These are phyloP conservation scores for Salix exigua DNA, from an alignment of 345 rosid genomes.

Conservation along the genomic window DNA sequence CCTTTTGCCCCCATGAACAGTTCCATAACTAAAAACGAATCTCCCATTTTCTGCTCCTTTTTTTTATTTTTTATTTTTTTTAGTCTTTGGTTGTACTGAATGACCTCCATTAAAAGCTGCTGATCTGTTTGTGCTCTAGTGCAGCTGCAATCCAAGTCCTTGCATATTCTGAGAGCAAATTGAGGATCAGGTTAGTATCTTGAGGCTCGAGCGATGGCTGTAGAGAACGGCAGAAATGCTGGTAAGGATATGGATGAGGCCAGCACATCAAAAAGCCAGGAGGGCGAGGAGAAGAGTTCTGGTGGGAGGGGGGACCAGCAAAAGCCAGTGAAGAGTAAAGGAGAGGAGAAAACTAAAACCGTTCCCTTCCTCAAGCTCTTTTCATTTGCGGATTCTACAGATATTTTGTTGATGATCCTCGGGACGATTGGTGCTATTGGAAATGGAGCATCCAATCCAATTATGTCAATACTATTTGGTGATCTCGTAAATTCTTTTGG, in stretches of 20 bases:
- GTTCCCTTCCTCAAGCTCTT: conserved; percentile 77
- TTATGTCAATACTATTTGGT: conserved; percentile 79
- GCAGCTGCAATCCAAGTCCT: not conserved
- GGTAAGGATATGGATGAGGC: conserved; percentile 27
- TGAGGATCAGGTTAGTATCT: not conserved
- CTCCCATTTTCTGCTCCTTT: not conserved
- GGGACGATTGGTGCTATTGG: conserved; percentile 71
- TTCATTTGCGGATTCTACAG: conserved; percentile 65
- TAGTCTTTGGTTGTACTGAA: not conserved
- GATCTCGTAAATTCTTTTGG: conserved; percentile 61
- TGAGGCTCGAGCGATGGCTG: conserved; percentile 24
- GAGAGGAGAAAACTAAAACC: conserved; percentile 43
- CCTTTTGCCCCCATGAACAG: not conserved
- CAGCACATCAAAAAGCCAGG: conserved; percentile 41
- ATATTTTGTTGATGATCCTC: conserved; percentile 52
- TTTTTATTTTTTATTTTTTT: too few species aligned
- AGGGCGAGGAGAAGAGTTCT: conserved; percentile 21
- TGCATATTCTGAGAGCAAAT: not conserved
- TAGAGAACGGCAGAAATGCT: conserved; percentile 20
- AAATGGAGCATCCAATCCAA: conserved; percentile 64
- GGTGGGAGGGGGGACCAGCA: conserved; percentile 12
- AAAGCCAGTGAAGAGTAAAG: conserved; percentile 32
- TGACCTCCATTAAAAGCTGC: not conserved
- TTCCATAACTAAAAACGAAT: not conserved
- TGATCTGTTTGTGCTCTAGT: not conserved